These are phyloP conservation scores for Starmerella potacharoeniae DNA, from an alignment of 805 yeast species.

Conservation along the genomic window DNA sequence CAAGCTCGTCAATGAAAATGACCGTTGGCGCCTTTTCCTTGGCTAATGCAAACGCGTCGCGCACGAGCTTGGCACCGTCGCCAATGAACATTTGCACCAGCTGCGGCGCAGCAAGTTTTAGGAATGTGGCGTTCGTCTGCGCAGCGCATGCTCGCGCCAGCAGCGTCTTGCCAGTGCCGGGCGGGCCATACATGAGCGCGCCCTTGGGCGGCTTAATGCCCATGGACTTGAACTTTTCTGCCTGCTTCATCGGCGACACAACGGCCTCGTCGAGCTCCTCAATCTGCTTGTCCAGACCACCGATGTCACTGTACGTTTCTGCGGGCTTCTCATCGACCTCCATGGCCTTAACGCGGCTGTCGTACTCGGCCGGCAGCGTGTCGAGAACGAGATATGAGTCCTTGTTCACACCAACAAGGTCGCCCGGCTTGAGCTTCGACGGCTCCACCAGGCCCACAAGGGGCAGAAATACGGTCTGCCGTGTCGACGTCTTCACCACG, in stretches of 20 bases:
- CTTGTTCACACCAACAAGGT: conserved; percentile 92
- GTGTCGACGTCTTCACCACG: conserved; percentile 90
- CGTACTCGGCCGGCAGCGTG: conserved; percentile 93
- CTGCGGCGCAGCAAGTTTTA: conserved; percentile 95
- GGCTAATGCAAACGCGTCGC: conserved; percentile 95
- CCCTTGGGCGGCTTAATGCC: conserved; percentile 98
- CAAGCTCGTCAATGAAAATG: conserved; percentile 94
- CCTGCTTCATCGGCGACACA: conserved; percentile 96
- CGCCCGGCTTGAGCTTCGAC: conserved; percentile 87
- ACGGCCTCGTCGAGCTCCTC: conserved; percentile 98
- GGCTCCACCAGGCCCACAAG: conserved; percentile 93
- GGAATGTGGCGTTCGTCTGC: conserved; percentile 92
- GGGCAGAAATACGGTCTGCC: conserved; percentile 95
- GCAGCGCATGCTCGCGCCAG: conserved; percentile 99
- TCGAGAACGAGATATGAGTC: conserved; percentile 90
- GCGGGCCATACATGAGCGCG: conserved; percentile 97
- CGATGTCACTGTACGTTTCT: conserved; percentile 93
- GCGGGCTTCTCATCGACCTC: conserved; percentile 98
- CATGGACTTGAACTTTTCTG: conserved; percentile 83
- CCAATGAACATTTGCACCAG: conserved; percentile 97
- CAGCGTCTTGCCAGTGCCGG: conserved; percentile 97
- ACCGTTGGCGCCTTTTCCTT: conserved; percentile 98
- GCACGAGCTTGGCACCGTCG: conserved; percentile 94
- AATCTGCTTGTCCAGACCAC: conserved; percentile 96
- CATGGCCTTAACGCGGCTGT: conserved; percentile 96